phyloP scores from a whole-genome alignment of 1,284 basidiomycete species.

The Xerocomus nothofagi region DNA sequence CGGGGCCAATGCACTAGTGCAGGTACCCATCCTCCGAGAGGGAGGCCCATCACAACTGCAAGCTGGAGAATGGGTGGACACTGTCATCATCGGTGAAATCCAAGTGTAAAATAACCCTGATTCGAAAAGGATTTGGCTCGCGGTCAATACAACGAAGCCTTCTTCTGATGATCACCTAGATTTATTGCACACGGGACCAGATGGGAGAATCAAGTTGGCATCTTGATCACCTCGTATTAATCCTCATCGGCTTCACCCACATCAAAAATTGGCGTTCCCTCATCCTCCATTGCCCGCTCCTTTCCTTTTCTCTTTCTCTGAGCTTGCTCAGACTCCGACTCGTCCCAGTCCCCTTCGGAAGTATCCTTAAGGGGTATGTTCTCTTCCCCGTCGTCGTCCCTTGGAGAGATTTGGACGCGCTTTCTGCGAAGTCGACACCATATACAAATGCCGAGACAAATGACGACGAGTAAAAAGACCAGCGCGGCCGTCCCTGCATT shows the following conservation, averaged over 20 bases:
- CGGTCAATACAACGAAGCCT: not conserved
- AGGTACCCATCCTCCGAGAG: slow-evolving; percentile 56
- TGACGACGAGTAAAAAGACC: slow-evolving; percentile 72
- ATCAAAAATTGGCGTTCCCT: slow-evolving; percentile 41
- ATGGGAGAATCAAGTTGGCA: not conserved
- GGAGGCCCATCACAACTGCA: slow-evolving; percentile 44
- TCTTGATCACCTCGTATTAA: slow-evolving; percentile 5
- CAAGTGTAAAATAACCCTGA: slow-evolving; percentile 31
- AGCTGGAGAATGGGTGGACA: slow-evolving; percentile 53
- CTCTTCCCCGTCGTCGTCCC: slow-evolving; percentile 43
- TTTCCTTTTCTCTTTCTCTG: slow-evolving; percentile 42
- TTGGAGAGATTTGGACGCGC: slow-evolving; percentile 42
- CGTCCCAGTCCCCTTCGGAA: slow-evolving; percentile 36
- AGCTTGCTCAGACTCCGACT: slow-evolving; percentile 33
- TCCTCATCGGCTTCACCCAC: slow-evolving; percentile 49
- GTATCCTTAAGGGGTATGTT: slow-evolving; percentile 49
- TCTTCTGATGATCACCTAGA: not conserved
- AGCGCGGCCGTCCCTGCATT: slow-evolving; percentile 88
- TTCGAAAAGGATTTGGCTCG: not conserved
- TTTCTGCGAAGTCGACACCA: slow-evolving; percentile 64
- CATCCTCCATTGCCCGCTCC: slow-evolving; percentile 35
- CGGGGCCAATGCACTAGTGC: slow-evolving; percentile 75
- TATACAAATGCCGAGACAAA: slow-evolving; percentile 71
- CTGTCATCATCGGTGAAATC: slow-evolving; percentile 70
- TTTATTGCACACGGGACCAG: not conserved